phyloP scores from a whole-genome alignment of 768 basidiomycete genomes.

The Arthromyces matolae region DNA sequence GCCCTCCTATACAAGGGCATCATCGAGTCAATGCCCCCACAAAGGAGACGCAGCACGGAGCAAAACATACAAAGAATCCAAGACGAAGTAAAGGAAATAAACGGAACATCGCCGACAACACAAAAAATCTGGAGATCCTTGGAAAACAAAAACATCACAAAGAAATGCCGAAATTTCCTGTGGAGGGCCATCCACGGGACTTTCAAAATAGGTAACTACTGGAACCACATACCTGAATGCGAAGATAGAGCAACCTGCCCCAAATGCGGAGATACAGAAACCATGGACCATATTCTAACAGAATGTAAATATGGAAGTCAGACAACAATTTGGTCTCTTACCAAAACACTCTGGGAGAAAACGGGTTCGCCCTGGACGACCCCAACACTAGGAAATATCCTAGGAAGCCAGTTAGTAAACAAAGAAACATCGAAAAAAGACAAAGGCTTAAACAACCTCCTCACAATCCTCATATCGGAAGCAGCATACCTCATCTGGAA shows the following conservation, averaged over 20 bases:
- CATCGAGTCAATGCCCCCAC: background rate
- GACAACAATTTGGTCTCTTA: conserved; percentile 19
- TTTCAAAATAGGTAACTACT: conserved; percentile 24
- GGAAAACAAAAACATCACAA: background rate
- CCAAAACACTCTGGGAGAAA: background rate
- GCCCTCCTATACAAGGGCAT: no score
- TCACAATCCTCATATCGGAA: conserved; percentile 26
- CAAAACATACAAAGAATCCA: background rate
- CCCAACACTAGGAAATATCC: conserved; percentile 16
- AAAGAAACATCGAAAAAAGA: background rate
- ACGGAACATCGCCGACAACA: background rate
- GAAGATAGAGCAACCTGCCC: conserved; percentile 13
- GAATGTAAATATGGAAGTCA: conserved; percentile 23
- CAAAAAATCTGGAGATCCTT: background rate
- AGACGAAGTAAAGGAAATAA: background rate
- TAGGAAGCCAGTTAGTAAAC: conserved; percentile 16
- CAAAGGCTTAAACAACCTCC: background rate
- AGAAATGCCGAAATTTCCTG: conserved; percentile 10
- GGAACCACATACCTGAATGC: conserved; percentile 17
- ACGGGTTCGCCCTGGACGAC: background rate
- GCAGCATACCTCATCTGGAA: conserved; percentile 28
- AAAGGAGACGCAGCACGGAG: background rate
- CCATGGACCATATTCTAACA: conserved; percentile 27
- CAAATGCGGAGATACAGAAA: conserved; percentile 15
- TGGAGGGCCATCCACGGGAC: conserved; percentile 23